Evolutionary conservation across 352 stramenopile species (phyloP).

Genomic region (Globisporangium parvum): DNA sequence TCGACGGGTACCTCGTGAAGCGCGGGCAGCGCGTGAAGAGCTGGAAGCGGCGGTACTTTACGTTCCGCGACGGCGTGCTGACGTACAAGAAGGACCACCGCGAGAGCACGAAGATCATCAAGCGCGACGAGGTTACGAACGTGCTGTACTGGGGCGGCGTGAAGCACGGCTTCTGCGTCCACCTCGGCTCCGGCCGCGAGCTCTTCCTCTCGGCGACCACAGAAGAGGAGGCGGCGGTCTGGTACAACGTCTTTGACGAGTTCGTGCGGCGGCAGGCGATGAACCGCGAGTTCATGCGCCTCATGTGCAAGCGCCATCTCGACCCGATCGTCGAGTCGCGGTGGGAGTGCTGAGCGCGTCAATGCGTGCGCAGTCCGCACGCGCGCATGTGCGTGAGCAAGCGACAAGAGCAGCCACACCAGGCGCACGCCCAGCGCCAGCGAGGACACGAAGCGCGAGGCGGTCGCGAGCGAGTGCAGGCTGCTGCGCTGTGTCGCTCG

Average conservation of each 20-base stretch:
- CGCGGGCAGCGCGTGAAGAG: conserved; percentile 56
- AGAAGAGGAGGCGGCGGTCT: conserved; percentile 41
- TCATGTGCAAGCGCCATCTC: conserved; percentile 35
- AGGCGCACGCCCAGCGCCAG: too few species aligned
- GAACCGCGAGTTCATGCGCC: conserved; percentile 39
- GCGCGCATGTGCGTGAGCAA: too few species aligned
- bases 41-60: conserved; percentile 68
- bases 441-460: too few species aligned
- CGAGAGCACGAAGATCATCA: conserved; percentile 30
- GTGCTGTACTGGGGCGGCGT: conserved; percentile 58
- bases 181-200: conserved; percentile 40
- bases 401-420: too few species aligned
- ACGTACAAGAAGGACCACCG: conserved; percentile 54
- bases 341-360: conserved; percentile 15
- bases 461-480: too few species aligned
- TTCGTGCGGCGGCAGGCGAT: conserved; percentile 38
- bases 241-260: conserved; percentile 48
- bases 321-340: conserved; percentile 47
- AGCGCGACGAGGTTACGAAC: conserved; percentile 50
- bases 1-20: conserved; percentile 53
- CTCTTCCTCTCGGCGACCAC: conserved; percentile 45
- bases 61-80: conserved; percentile 54
- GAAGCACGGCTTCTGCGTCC: conserved; percentile 49
- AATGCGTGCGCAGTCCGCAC: too few species aligned
- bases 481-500: too few species aligned